Percentiles rank a stretch among this genome's conserved stretches.
phyloP scores from a whole-genome alignment of 805 yeast species.

The Candida qinlingensis region DNA sequence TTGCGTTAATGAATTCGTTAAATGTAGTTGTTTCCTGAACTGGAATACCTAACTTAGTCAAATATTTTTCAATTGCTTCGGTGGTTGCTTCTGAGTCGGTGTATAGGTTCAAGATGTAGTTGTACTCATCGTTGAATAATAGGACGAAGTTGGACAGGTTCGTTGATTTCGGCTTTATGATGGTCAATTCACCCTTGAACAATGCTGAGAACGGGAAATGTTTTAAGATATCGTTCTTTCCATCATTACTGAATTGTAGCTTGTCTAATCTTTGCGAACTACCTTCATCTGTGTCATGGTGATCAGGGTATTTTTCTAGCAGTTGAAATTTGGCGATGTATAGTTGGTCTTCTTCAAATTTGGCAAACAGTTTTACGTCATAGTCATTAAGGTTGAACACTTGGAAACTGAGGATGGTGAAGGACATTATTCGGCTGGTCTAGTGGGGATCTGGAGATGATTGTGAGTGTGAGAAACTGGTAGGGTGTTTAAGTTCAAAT shows the following conservation, averaged over 20 bases:
- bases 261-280: slow-evolving; percentile 21
- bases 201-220: slow-evolving; percentile 21
- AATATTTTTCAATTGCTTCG: slow-evolving; percentile 4
- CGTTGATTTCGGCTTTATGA: slow-evolving; percentile 11
- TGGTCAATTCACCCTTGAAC: slow-evolving; percentile 13
- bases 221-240: slow-evolving; percentile 9
- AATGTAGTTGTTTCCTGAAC: slow-evolving; percentile 3
- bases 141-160: slow-evolving; percentile 10
- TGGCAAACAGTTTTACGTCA: slow-evolving; percentile 19
- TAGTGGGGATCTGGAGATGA: background rate
- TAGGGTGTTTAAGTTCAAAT: background rate
- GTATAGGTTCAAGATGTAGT: slow-evolving; percentile 19
- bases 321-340: slow-evolving; percentile 19
- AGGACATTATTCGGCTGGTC: slow-evolving; percentile 7
- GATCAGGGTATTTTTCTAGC: slow-evolving; percentile 15
- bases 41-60: slow-evolving; percentile 8
- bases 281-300: slow-evolving; percentile 16
- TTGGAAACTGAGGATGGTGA: slow-evolving; percentile 19
- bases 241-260: slow-evolving; percentile 7
- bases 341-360: slow-evolving; percentile 16
- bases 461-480: background rate
- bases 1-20: slow-evolving; percentile 7
- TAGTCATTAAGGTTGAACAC: slow-evolving; percentile 23
- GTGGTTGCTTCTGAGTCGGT: slow-evolving; percentile 8
- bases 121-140: slow-evolving; percentile 19